These are phyloP conservation scores for Saitoella complicata DNA, from an alignment of 805 yeast genomes.

Conservation along the genomic window DNA sequence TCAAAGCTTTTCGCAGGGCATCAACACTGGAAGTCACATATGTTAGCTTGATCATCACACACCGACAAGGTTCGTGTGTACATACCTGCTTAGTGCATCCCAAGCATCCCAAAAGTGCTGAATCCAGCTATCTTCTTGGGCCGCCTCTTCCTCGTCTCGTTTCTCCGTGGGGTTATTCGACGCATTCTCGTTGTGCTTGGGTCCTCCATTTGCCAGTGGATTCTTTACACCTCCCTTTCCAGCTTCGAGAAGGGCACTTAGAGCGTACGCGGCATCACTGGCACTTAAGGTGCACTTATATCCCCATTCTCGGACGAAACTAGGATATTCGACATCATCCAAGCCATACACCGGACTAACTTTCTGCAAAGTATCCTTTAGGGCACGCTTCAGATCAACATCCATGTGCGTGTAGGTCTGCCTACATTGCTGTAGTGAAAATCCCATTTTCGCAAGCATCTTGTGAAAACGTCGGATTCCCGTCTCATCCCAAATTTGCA, in stretches of 20 bases:
- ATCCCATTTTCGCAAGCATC: slow-evolving; percentile 92
- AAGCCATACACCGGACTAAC: slow-evolving; percentile 64
- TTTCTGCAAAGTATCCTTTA: slow-evolving; percentile 51
- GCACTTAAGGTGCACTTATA: slow-evolving; percentile 78
- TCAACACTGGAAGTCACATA: not conserved
- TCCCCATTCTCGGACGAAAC: slow-evolving; percentile 76
- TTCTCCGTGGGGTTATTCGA: slow-evolving; percentile 2
- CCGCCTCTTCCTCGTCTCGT: slow-evolving; percentile 1
- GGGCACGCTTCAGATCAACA: slow-evolving; percentile 53
- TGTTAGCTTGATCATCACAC: not conserved
- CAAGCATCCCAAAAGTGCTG: slow-evolving; percentile 55
- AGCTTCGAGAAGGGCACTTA: slow-evolving; percentile 64
- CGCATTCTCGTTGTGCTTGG: slow-evolving; percentile 8
- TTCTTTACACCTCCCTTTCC: slow-evolving; percentile 6
- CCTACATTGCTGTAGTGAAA: slow-evolving; percentile 71
- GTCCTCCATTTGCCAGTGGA: slow-evolving; percentile 17
- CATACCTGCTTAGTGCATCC: slow-evolving; percentile 36
- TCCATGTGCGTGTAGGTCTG: slow-evolving; percentile 90
- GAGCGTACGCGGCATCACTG: slow-evolving; percentile 79
- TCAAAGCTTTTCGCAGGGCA: slow-evolving; percentile 1
- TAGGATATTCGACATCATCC: slow-evolving; percentile 68
- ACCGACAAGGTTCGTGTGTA: not conserved
- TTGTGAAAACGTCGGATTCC: slow-evolving; percentile 77
- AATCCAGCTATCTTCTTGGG: slow-evolving; percentile 38
- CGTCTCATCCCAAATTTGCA: slow-evolving; percentile 78